These are phyloP conservation scores for Lecanicillium sp. DNA, from an alignment of 2,329 filamentous ascomycete genomes.

Conservation along the genomic window DNA sequence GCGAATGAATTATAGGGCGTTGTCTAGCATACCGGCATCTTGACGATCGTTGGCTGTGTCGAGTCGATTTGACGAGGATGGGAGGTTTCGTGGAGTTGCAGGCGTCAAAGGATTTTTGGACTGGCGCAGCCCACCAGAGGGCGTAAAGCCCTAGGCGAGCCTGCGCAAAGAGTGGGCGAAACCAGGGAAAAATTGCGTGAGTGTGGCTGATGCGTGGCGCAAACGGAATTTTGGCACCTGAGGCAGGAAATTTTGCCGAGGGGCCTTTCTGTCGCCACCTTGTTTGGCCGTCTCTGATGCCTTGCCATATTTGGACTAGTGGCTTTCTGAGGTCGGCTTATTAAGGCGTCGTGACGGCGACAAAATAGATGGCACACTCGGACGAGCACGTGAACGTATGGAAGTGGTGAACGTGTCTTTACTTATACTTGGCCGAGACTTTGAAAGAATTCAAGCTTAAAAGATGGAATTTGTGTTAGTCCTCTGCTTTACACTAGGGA, in stretches of 20 bases:
- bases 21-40: conserved; percentile 31
- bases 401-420: too few relatives aligned
- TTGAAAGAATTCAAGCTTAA: too few relatives aligned
- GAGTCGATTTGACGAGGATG: conserved; percentile 25
- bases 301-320: too few relatives aligned
- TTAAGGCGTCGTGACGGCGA: neutral
- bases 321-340: neutral
- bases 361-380: too few relatives aligned
- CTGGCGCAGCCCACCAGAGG: conserved; percentile 17
- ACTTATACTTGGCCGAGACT: too few relatives aligned
- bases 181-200: conserved; percentile 6
- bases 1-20: conserved; percentile 2
- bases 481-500: too few relatives aligned
- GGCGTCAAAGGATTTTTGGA: conserved; percentile 21
- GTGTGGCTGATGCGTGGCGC: conserved; percentile 11
- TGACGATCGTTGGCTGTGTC: conserved; percentile 27
- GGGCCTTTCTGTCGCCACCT: too few relatives aligned
- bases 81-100: conserved; percentile 22
- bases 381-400: too few relatives aligned
- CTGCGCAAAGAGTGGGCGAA: conserved; percentile 3
- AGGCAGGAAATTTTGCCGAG: conserved; percentile 7
- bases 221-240: conserved; percentile 9
- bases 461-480: too few relatives aligned
- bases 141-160: conserved; percentile 28
- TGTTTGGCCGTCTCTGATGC: too few relatives aligned